Percentiles rank a stretch among this genome's conserved stretches.
These are phyloP conservation scores for Diospyros kaki DNA, from an alignment of 148 eudicot genomes.

Conservation along the genomic window DNA sequence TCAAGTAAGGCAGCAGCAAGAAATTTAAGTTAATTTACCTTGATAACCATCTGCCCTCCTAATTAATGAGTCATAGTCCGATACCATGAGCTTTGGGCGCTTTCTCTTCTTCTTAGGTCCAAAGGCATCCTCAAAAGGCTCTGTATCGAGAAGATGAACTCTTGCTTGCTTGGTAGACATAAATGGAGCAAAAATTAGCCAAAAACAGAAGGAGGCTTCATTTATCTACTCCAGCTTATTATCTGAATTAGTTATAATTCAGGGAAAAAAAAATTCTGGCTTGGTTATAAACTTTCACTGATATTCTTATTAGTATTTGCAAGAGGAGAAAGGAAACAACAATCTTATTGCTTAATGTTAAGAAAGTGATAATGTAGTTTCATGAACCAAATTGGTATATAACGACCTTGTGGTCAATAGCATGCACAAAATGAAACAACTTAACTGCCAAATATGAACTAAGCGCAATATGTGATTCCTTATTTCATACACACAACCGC, in stretches of 20 bases:
- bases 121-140: conserved; percentile 76
- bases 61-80: conserved; percentile 61
- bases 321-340: too few relatives aligned
- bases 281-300: too few relatives aligned
- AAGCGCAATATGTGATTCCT: too few relatives aligned
- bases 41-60: conserved; percentile 80
- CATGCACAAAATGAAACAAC: too few relatives aligned
- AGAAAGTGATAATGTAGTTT: too few relatives aligned
- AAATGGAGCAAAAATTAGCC: conserved; percentile 5
- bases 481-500: neutral
- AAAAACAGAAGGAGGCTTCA: neutral
- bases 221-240: neutral
- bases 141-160: conserved; percentile 82
- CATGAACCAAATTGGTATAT: too few relatives aligned
- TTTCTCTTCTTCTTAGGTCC: conserved; percentile 85
- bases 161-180: conserved; percentile 54
- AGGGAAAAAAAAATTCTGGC: too few relatives aligned
- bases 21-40: conserved; percentile 34
- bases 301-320: too few relatives aligned
- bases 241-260: too few relatives aligned
- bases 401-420: too few relatives aligned
- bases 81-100: conserved; percentile 60
- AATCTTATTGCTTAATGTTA: too few relatives aligned
- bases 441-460: too few relatives aligned
- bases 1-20: neutral